These are phyloP conservation scores for Mytilinidion resinicola DNA, from an alignment of 495 filamentous ascomycete species.

Conservation along the genomic window DNA sequence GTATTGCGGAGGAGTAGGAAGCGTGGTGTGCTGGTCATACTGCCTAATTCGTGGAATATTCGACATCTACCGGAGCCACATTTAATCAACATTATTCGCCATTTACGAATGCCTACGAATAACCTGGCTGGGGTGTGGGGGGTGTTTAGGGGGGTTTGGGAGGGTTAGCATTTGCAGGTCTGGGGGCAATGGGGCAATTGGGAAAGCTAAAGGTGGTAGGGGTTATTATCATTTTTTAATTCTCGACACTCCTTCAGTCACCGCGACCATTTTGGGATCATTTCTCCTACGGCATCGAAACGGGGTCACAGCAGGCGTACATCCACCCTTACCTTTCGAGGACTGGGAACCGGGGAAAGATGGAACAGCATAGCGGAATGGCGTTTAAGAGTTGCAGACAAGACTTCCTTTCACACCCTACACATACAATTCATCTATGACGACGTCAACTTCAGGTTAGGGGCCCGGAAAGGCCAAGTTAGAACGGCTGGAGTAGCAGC, in stretches of 20 bases:
- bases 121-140: not conserved
- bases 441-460: not conserved
- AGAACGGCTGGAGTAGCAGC: constrained; percentile 1
- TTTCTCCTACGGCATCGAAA: constrained; percentile 4
- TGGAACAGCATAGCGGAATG: constrained; percentile 25
- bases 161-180: too few species aligned
- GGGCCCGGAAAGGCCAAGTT: not conserved
- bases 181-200: too few species aligned
- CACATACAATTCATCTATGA: not conserved
- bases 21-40: constrained; percentile 26
- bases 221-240: not conserved
- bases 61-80: constrained; percentile 15
- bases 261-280: constrained; percentile 5
- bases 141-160: too few species aligned
- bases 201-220: too few species aligned
- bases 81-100: constrained; percentile 27
- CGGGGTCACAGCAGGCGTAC: constrained; percentile 4
- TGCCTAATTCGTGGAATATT: not conserved
- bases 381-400: constrained; percentile 19
- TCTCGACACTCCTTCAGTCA: constrained; percentile 19
- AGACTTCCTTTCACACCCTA: not conserved
- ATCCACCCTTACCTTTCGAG: not conserved
- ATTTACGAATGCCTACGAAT: constrained; percentile 14
- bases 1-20: too few species aligned
- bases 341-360: not conserved